These are phyloP conservation scores for Euptelea pleiosperma DNA, from an alignment of 164 flowering plant species.

Conservation along the genomic window DNA sequence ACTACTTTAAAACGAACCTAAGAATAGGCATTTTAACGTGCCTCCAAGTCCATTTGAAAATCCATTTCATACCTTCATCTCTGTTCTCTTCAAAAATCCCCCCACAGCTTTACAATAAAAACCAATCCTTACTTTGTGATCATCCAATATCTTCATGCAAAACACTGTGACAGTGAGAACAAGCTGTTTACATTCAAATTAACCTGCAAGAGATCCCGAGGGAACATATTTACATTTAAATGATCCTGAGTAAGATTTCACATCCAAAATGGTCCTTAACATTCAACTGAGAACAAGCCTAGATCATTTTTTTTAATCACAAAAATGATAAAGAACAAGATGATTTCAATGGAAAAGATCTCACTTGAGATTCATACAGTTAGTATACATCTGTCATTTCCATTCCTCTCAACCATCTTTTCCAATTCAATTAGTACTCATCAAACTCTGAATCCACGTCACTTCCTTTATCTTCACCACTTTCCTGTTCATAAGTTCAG, in stretches of 20 bases:
- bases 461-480: constrained; percentile 48
- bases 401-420: constrained; percentile 13
- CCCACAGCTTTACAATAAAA: neutral
- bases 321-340: constrained; percentile 10
- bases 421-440: constrained; percentile 13
- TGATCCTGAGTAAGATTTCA: neutral
- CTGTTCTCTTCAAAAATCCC: neutral
- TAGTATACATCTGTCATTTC: constrained; percentile 23
- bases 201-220: neutral
- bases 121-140: neutral
- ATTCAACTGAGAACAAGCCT: constrained; percentile 3
- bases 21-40: too few relatives aligned
- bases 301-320: constrained; percentile 9
- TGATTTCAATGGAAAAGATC: too few relatives aligned
- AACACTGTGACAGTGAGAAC: neutral
- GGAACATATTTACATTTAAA: constrained; percentile 7
- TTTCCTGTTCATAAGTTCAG: constrained; percentile 48
- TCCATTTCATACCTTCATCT: too few relatives aligned
- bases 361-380: neutral
- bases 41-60: too few relatives aligned
- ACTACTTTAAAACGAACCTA: too few relatives aligned
- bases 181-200: constrained; percentile 6
- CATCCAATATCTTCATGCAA: neutral
- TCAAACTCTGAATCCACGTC: constrained; percentile 48
- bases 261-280: neutral